These are phyloP conservation scores for Fusarium mangiferae DNA, from an alignment of 2,329 filamentous ascomycete species.

Conservation along the genomic window DNA sequence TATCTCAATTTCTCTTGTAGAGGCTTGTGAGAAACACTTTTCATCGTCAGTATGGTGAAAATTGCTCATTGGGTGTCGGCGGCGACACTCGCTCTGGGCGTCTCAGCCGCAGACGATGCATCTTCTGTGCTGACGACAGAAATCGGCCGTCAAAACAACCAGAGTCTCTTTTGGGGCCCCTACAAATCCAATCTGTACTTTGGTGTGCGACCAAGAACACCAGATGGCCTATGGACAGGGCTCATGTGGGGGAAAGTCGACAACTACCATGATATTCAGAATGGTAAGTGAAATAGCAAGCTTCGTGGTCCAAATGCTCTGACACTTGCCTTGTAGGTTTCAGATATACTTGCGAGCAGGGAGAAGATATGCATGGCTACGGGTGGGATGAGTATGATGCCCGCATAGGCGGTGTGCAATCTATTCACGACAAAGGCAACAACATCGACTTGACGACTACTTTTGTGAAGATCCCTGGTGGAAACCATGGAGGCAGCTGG, in stretches of 20 bases:
- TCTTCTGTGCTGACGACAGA: conserved; percentile 58
- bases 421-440: conserved; percentile 90
- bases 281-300: conserved; percentile 64
- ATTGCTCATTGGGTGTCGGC: conserved; percentile 47
- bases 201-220: conserved; percentile 83
- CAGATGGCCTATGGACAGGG: conserved; percentile 82
- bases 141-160: conserved; percentile 71
- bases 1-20: background rate
- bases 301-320: background rate
- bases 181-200: conserved; percentile 97
- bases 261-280: conserved; percentile 77
- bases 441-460: conserved; percentile 89
- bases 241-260: conserved; percentile 92
- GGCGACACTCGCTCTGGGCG: conserved; percentile 44
- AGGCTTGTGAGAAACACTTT: background rate
- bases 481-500: conserved; percentile 89
- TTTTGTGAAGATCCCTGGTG: conserved; percentile 92
- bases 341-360: conserved; percentile 94
- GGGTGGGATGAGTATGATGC: conserved; percentile 98
- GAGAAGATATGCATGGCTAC: conserved; percentile 93
- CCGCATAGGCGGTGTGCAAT: conserved; percentile 85
- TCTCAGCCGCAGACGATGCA: conserved; percentile 43
- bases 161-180: conserved; percentile 93
- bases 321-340: conserved; percentile 66
- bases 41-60: conserved; percentile 43